These are phyloP conservation scores for Fusarium humuli DNA, from an alignment of 2,329 filamentous ascomycete genomes.

Conservation along the genomic window DNA sequence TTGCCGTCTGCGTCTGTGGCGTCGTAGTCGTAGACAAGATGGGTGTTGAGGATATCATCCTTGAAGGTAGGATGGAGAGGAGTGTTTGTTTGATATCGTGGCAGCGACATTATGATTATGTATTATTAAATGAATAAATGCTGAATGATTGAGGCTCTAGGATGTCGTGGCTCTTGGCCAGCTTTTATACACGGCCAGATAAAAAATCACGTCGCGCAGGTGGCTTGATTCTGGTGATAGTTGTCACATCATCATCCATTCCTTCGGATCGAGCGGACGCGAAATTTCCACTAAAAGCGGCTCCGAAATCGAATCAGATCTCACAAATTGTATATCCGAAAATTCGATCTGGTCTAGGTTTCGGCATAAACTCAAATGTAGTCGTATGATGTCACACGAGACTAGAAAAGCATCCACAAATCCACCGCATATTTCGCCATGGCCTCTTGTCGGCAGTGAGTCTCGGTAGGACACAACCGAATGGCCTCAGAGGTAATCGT, in stretches of 20 bases:
- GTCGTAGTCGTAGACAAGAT: slow-evolving; percentile 68
- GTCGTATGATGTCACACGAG: slow-evolving; percentile 36
- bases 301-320: not conserved
- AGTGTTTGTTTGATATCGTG: slow-evolving; percentile 44
- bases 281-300: slow-evolving; percentile 13
- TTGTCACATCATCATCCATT: slow-evolving; percentile 12
- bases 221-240: slow-evolving; percentile 1
- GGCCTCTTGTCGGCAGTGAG: slow-evolving; percentile 8
- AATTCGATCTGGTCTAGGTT: slow-evolving; percentile 4
- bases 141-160: fast-evolving
- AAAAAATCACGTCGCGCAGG: not conserved
- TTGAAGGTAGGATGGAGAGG: slow-evolving; percentile 50
- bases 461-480: slow-evolving; percentile 1
- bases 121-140: not conserved
- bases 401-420: slow-evolving; percentile 16
- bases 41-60: slow-evolving; percentile 63
- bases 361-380: slow-evolving; percentile 23
- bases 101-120: slow-evolving; percentile 34
- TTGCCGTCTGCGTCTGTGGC: slow-evolving; percentile 60
- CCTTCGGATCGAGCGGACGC: slow-evolving; percentile 19
- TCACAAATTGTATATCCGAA: slow-evolving; percentile 24
- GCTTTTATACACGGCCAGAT: not conserved
- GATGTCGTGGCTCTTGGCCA: fast-evolving
- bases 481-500: not conserved
- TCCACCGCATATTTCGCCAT: slow-evolving; percentile 15